These are phyloP conservation scores for Plasmodium gaboni DNA, from an alignment of 169 alveolate species.

Conservation along the genomic window DNA sequence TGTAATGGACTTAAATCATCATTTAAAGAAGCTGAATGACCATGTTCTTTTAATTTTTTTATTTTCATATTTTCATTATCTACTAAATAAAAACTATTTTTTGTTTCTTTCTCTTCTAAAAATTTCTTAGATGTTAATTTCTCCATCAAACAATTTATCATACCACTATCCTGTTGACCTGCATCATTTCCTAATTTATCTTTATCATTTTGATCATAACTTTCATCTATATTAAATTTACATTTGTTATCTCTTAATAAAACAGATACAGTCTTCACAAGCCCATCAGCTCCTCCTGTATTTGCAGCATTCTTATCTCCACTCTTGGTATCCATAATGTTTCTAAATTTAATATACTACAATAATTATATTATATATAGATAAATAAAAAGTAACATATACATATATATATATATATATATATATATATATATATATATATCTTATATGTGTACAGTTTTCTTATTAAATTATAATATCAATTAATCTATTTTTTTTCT, in stretches of 20 bases:
- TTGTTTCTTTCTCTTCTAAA: conserved; percentile 56
- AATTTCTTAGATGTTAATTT: conserved; percentile 63
- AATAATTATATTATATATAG: no score
- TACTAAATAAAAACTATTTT: conserved; percentile 58
- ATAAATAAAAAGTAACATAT: no score
- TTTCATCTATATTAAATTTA: conserved; percentile 34
- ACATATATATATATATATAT: no score
- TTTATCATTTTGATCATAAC: conserved; percentile 13
- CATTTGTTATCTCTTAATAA: conserved; percentile 49
- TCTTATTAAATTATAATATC: no score
- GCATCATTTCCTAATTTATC: background rate
- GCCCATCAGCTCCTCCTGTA: background rate
- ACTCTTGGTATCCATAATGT: conserved; percentile 10
- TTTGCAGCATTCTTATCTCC: conserved; percentile 3
- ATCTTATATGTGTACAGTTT: no score
- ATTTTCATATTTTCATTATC: conserved; percentile 70
- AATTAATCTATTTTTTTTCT: no score
- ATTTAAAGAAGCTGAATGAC: conserved; percentile 81
- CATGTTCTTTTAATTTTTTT: conserved; percentile 79
- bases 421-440: no score
- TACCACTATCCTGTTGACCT: conserved; percentile 29
- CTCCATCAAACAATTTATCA: conserved; percentile 71
- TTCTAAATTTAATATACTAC: background rate
- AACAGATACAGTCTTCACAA: conserved; percentile 39
- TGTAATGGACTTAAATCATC: conserved; percentile 84